Percentiles rank a stretch among this genome's conserved stretches.
These are phyloP conservation scores for Neohortaea acidophila DNA, from an alignment of 495 filamentous ascomycete genomes.

Conservation along the genomic window DNA sequence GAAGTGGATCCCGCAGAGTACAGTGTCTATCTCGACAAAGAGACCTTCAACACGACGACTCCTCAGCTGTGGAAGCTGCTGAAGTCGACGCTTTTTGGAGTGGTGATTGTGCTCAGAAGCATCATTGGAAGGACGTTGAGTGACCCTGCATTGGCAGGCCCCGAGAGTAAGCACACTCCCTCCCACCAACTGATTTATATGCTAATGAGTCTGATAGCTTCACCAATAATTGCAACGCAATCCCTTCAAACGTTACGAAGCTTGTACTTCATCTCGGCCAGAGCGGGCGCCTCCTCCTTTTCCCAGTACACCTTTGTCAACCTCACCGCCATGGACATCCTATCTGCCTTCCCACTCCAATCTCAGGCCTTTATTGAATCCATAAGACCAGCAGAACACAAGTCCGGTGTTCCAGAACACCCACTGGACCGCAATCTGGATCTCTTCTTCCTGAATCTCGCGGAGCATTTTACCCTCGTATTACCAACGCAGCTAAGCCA, in stretches of 20 bases:
- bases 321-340: constrained; percentile 75
- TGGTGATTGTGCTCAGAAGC: constrained; percentile 60
- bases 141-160: constrained; percentile 37
- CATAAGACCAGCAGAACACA: constrained; percentile 41
- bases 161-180: constrained; percentile 33
- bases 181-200: constrained; percentile 4
- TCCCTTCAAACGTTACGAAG: constrained; percentile 65
- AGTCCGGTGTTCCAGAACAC: constrained; percentile 55
- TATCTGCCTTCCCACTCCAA: constrained; percentile 56
- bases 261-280: constrained; percentile 75
- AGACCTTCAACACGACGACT: constrained; percentile 54
- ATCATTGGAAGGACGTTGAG: constrained; percentile 52
- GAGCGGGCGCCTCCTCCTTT: constrained; percentile 56
- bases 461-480: constrained; percentile 68
- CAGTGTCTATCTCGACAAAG: constrained; percentile 45
- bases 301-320: constrained; percentile 74
- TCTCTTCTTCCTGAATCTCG: constrained; percentile 81
- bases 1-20: constrained; percentile 72
- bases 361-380: constrained; percentile 54
- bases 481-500: constrained; percentile 52
- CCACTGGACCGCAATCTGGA: constrained; percentile 67
- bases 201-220: constrained; percentile 27
- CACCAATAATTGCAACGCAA: constrained; percentile 59
- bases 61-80: constrained; percentile 70
- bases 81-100: constrained; percentile 62